Percentiles rank a stretch among this genome's conserved stretches.
Conservation (phyloP, 2,329 filamentous ascomycete genomes). For the Coccinonectria pachysandricola region DNA sequence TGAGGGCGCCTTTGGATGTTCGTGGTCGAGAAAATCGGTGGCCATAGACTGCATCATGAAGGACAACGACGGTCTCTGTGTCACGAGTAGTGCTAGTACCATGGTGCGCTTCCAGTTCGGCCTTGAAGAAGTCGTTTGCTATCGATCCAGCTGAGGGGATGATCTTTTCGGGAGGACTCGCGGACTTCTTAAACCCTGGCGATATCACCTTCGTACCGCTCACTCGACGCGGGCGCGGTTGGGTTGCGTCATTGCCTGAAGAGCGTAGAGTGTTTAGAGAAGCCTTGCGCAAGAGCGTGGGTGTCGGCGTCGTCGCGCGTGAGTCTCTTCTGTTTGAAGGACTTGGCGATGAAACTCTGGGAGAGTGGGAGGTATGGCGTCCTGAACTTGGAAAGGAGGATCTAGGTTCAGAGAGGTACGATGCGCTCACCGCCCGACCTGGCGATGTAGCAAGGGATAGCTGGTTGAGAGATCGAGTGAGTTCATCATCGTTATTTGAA, state of each 20-base stretch:
- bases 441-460: conserved; percentile 31
- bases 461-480: conserved; percentile 33
- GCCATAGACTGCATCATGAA: conserved; percentile 92
- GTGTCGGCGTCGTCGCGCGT: conserved; percentile 39
- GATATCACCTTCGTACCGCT: conserved; percentile 37
- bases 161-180: conserved; percentile 28
- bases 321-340: conserved; percentile 33
- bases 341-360: conserved; percentile 29
- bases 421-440: conserved; percentile 16
- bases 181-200: no score
- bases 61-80: conserved; percentile 64
- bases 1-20: conserved; percentile 59
- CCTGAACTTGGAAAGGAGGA: conserved; percentile 30
- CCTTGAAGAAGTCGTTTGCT: conserved; percentile 57
- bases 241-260: no score
- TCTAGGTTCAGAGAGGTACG: conserved; percentile 27
- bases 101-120: conserved; percentile 57
- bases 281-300: conserved; percentile 43
- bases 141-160: conserved; percentile 42
- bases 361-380: conserved; percentile 19
- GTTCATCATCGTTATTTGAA: conserved; percentile 23
- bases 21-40: conserved; percentile 82
- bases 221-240: conserved; percentile 37
- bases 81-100: conserved; percentile 28
- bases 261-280: conserved; percentile 49